phyloP scores from a whole-genome alignment of 345 rosid species.

The Eucalyptus cloeziana region DNA sequence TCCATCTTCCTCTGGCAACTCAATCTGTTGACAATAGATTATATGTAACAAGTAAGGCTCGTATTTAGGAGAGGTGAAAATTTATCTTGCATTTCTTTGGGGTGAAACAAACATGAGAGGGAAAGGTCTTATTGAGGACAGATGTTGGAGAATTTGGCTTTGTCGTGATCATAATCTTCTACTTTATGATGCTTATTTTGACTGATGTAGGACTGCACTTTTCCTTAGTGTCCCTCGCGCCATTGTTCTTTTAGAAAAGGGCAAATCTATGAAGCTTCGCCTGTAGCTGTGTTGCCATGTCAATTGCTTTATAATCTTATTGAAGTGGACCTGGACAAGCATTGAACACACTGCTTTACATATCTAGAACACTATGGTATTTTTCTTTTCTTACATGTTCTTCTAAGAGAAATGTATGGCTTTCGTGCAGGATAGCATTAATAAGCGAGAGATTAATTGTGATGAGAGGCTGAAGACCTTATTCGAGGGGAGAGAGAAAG shows the following conservation, averaged over 20 bases:
- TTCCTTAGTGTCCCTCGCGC: background rate
- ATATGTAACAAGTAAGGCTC: background rate
- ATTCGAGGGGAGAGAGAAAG: slow-evolving; percentile 54
- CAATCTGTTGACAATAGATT: background rate
- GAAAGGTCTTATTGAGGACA: background rate
- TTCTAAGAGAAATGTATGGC: background rate
- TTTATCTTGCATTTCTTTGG: background rate
- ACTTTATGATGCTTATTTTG: background rate
- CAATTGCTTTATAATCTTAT: background rate
- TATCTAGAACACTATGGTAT: background rate
- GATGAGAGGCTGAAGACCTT: slow-evolving; percentile 70
- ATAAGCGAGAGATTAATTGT: slow-evolving; percentile 64
- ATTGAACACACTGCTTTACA: background rate
- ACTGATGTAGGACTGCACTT: background rate
- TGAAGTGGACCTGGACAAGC: background rate
- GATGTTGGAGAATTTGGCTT: background rate
- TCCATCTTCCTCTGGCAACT: background rate
- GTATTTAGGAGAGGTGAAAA: background rate
- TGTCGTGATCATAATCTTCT: background rate
- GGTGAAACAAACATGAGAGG: background rate
- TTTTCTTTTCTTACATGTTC: background rate
- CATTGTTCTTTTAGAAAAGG: background rate
- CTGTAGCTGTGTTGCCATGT: background rate
- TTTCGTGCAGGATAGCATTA: slow-evolving; percentile 51
- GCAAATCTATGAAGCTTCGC: background rate